A percentile compares a stretch with the other conserved stretches of the same genome.
Conservation (phyloP, 1,284 basidiomycete genomes). For the Puccinia polysora region DNA sequence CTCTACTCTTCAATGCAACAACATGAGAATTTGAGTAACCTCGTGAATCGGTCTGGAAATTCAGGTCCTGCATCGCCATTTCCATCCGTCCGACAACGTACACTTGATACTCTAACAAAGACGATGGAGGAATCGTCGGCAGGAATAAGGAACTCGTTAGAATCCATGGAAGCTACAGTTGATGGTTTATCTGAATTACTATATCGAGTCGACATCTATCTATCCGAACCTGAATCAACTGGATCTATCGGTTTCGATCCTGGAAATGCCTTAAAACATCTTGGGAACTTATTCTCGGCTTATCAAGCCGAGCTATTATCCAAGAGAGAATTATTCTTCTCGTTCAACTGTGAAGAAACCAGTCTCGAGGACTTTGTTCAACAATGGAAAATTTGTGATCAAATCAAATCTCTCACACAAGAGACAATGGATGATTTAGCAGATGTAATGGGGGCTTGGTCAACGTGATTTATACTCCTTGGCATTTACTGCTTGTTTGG, state of each 20-base stretch:
- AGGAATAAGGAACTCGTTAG: slow-evolving; percentile 9
- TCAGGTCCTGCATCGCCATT: background rate
- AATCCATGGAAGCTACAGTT: slow-evolving; percentile 16
- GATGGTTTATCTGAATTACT: slow-evolving; percentile 25
- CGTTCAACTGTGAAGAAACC: slow-evolving; percentile 34
- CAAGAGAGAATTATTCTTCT: slow-evolving; percentile 33
- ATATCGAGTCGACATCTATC: slow-evolving; percentile 24
- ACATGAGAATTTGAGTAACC: slow-evolving; percentile 26
- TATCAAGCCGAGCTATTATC: slow-evolving; percentile 36
- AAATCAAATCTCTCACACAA: slow-evolving; percentile 16
- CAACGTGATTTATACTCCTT: too few species aligned
- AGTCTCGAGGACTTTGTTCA: slow-evolving; percentile 6
- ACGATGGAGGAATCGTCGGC: slow-evolving; percentile 8
- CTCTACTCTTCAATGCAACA: slow-evolving; percentile 18
- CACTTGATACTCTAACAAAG: slow-evolving; percentile 5
- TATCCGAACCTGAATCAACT: slow-evolving; percentile 9
- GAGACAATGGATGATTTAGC: slow-evolving; percentile 37
- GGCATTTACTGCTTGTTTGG: too few species aligned
- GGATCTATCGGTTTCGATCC: slow-evolving; percentile 29
- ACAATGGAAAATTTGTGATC: slow-evolving; percentile 20
- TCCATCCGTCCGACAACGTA: slow-evolving; percentile 31
- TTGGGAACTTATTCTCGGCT: slow-evolving; percentile 19
- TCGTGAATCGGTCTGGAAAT: background rate
- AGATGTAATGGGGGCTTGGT: slow-evolving; percentile 31
- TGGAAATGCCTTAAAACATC: slow-evolving; percentile 21